phyloP scores from a whole-genome alignment of 2,329 filamentous ascomycete genomes.

The Domatiomyces catenatus region DNA sequence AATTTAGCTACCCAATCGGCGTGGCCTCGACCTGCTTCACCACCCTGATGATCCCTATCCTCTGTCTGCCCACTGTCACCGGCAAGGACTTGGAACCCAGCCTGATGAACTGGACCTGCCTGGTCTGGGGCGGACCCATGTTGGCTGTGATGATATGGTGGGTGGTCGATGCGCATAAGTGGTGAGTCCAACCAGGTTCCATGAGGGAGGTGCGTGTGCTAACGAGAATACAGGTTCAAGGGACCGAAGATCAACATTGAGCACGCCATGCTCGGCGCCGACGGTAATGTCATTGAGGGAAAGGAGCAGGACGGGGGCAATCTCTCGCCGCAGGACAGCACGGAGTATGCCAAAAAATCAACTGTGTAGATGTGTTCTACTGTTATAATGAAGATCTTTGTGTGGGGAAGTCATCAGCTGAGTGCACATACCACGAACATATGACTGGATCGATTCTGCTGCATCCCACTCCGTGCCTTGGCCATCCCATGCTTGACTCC shows the following conservation, averaged over 20 bases:
- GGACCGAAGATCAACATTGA: constrained; percentile 22
- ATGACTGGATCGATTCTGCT: too few relatives aligned
- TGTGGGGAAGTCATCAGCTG: too few relatives aligned
- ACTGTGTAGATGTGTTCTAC: too few relatives aligned
- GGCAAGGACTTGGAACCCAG: constrained; percentile 47
- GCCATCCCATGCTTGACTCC: too few relatives aligned
- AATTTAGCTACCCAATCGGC: constrained; percentile 43
- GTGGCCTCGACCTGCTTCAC: constrained; percentile 44
- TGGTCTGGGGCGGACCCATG: constrained; percentile 23
- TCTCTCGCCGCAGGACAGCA: background rate
- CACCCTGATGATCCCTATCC: constrained; percentile 50
- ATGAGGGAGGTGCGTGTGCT: constrained; percentile 57
- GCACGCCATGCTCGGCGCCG: constrained; percentile 28
- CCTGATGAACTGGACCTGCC: constrained; percentile 28
- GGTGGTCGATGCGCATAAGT: constrained; percentile 20
- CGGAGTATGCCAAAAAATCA: background rate
- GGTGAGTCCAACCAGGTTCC: constrained; percentile 40
- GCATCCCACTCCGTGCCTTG: too few relatives aligned
- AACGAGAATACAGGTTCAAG: constrained; percentile 35
- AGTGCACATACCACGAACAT: too few relatives aligned
- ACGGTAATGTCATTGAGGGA: constrained; percentile 26
- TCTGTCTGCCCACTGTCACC: constrained; percentile 47
- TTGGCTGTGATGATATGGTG: constrained; percentile 19
- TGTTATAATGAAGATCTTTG: too few relatives aligned
- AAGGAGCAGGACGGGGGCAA: background rate